These are phyloP conservation scores for Aleurites moluccanus DNA, from an alignment of 441 rosid species.

Conservation along the genomic window DNA sequence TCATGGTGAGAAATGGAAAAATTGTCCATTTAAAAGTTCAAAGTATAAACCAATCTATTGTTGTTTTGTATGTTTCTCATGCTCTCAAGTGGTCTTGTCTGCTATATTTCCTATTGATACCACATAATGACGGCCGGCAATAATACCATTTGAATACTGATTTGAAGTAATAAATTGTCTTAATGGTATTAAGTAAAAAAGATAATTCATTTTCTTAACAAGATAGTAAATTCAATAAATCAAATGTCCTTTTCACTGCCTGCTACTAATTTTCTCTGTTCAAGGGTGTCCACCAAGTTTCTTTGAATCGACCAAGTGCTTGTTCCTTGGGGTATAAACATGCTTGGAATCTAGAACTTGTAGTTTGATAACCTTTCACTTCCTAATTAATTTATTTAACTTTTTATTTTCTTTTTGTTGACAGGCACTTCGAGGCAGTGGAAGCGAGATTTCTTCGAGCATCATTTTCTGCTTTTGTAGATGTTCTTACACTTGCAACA, in stretches of 20 bases:
- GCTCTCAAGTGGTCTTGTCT: too few species aligned
- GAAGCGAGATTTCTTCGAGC: conserved; percentile 96
- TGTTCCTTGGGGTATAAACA: not conserved
- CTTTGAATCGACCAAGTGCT: too few species aligned
- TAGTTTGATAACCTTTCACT: not conserved
- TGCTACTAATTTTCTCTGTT: not conserved
- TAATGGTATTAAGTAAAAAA: too few species aligned
- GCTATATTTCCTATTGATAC: too few species aligned
- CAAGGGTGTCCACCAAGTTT: not conserved
- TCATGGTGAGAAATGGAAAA: not conserved
- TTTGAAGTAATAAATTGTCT: too few species aligned
- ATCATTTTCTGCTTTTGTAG: conserved; percentile 78
- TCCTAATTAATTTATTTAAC: not conserved
- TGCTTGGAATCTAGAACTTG: not conserved
- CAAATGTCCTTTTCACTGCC: not conserved
- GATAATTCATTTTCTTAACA: not conserved
- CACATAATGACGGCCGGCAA: too few species aligned
- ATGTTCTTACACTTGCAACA: conserved; percentile 70
- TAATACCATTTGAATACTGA: too few species aligned
- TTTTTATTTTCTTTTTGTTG: not conserved
- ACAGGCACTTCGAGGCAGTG: conserved; percentile 81
- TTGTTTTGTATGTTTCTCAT: not conserved
- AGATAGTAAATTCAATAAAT: not conserved
- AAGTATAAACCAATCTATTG: not conserved
- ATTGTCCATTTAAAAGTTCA: not conserved